phyloP scores from a whole-genome alignment of 164 flowering plant species.

The Sedum album region DNA sequence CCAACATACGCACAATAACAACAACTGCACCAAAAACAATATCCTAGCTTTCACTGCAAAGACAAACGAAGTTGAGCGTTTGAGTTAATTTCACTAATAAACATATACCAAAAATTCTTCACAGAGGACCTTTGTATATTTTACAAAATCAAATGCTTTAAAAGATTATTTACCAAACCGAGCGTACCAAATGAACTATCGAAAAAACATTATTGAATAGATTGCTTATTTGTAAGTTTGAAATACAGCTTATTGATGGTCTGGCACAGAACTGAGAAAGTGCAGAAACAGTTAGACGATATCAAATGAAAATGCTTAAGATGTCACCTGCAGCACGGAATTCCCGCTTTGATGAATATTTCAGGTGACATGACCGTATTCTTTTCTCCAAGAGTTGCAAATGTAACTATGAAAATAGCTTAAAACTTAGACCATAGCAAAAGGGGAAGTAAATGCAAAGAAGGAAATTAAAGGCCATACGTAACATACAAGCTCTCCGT shows the following conservation, averaged over 20 bases:
- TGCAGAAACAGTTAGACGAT: background rate
- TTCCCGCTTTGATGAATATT: constrained; percentile 74
- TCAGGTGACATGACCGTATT: constrained; percentile 98
- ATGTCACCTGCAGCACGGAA: constrained; percentile 96
- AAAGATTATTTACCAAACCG: background rate
- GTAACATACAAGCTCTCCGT: background rate
- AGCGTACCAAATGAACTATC: background rate
- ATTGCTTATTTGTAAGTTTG: background rate
- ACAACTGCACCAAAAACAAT: background rate
- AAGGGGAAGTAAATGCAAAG: background rate
- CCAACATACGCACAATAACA: background rate
- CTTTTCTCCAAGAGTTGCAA: constrained; percentile 92
- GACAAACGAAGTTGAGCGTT: background rate
- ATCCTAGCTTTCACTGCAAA: background rate
- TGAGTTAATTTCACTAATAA: background rate
- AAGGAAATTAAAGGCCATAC: background rate
- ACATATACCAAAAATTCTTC: background rate
- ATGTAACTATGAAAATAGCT: constrained; percentile 49
- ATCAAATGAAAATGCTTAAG: background rate
- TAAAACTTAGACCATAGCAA: background rate
- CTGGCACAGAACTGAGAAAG: background rate
- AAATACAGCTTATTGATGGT: background rate
- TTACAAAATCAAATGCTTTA: background rate
- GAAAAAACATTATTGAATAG: background rate
- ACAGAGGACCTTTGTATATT: background rate